Evolutionary conservation across 1,284 basidiomycete species (phyloP).

Genomic region (Stygiomarasmius scandens): DNA sequence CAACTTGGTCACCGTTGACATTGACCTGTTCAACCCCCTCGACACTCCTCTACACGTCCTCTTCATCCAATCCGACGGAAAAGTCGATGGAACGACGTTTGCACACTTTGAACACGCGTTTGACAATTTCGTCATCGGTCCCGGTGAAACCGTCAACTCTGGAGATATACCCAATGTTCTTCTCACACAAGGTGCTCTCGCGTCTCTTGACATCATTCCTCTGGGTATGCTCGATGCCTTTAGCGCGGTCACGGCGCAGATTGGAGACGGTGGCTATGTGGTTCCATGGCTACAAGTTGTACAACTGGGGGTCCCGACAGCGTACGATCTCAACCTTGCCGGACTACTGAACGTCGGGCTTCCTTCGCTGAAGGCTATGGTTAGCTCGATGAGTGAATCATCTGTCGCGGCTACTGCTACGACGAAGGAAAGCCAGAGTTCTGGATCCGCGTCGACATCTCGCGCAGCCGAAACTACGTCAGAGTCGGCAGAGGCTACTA

Average conservation of each 20-base stretch:
- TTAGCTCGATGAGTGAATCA: not conserved
- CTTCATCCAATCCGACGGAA: slow-evolving; percentile 58
- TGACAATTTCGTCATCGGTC: slow-evolving; percentile 55
- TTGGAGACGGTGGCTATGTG: slow-evolving; percentile 54
- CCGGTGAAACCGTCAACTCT: slow-evolving; percentile 58
- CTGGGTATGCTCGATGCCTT: slow-evolving; percentile 55
- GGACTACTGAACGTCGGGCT: slow-evolving; percentile 10
- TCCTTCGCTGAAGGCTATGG: slow-evolving; percentile 12
- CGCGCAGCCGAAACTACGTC: not conserved
- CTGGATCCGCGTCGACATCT: not conserved
- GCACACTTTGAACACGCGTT: slow-evolving; percentile 62
- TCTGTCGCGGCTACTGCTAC: not conserved
- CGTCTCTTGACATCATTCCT: slow-evolving; percentile 58
- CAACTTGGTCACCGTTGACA: slow-evolving; percentile 55
- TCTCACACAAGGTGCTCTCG: slow-evolving; percentile 56
- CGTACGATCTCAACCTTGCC: slow-evolving; percentile 36
- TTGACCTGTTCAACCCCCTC: slow-evolving; percentile 62
- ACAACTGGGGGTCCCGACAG: slow-evolving; percentile 49
- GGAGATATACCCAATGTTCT: slow-evolving; percentile 57
- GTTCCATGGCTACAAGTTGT: slow-evolving; percentile 60
- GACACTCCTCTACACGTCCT: slow-evolving; percentile 56
- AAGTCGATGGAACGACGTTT: slow-evolving; percentile 53
- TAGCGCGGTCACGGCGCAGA: slow-evolving; percentile 48
- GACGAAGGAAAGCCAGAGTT: not conserved
- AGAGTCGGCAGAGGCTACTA: not conserved